Percentiles rank a stretch among this genome's conserved stretches.
Conservation (phyloP, 495 filamentous ascomycete genomes). For the Emericellopsis terricola region DNA sequence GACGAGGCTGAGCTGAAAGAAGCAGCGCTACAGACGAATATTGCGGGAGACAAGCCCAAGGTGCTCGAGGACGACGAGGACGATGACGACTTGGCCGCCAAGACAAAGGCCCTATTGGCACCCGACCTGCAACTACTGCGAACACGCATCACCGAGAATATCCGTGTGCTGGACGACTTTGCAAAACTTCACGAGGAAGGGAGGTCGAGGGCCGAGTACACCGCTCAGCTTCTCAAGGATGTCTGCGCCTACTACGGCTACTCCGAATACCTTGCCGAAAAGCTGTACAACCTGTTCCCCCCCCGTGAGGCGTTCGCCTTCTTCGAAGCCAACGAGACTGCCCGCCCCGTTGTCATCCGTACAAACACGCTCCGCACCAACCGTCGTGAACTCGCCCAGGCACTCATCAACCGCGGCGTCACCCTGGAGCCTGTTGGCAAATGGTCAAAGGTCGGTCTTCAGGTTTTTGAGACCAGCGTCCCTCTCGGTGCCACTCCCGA, state of each 20-base stretch:
- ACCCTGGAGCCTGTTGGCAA: conserved; percentile 93
- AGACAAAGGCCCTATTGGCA: conserved; percentile 39
- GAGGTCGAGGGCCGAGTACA: conserved; percentile 74
- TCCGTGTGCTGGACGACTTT: conserved; percentile 81
- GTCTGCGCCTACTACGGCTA: conserved; percentile 83
- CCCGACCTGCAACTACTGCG: conserved; percentile 83
- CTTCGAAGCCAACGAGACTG: conserved; percentile 94
- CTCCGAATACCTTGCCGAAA: conserved; percentile 65
- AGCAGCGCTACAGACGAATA: conserved; percentile 86
- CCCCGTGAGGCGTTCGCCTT: conserved; percentile 93
- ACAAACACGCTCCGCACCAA: conserved; percentile 92
- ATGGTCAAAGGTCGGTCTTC: conserved; percentile 94
- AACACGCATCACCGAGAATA: conserved; percentile 79
- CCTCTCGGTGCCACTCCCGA: conserved; percentile 96
- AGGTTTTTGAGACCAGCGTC: conserved; percentile 85
- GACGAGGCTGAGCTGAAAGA: conserved; percentile 71
- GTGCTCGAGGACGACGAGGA: conserved; percentile 44
- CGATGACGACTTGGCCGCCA: conserved; percentile 22
- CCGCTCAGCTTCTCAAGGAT: conserved; percentile 68
- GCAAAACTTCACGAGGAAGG: conserved; percentile 58
- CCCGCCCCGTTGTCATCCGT: conserved; percentile 60
- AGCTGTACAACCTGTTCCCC: conserved; percentile 78
- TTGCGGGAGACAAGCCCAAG: conserved; percentile 59
- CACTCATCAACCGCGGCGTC: conserved; percentile 92
- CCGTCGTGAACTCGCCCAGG: conserved; percentile 78